Evolutionary conservation across 768 basidiomycete species (phyloP).

Genomic region (Leccinum arenicola): DNA sequence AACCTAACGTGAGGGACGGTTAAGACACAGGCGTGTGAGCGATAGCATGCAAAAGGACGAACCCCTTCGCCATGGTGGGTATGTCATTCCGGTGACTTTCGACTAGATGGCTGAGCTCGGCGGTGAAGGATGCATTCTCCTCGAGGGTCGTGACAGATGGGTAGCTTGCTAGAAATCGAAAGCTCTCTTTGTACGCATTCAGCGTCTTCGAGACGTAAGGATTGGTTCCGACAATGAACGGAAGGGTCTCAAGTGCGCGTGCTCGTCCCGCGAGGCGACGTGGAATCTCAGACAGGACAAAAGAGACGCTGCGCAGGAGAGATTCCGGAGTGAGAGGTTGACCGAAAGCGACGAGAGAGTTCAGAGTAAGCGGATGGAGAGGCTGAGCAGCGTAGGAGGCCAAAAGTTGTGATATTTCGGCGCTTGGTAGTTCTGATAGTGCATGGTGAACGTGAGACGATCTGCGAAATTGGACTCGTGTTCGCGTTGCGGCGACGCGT

Average conservation of each 20-base stretch:
- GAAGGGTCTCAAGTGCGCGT: conserved; percentile 68
- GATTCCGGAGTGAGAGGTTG: conserved; percentile 70
- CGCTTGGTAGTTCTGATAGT: conserved; percentile 44
- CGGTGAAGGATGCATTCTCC: conserved; percentile 68
- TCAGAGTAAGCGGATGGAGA: conserved; percentile 69
- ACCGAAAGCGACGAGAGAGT: conserved; percentile 71
- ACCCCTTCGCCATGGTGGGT: conserved; percentile 90
- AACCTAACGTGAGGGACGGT: conserved; percentile 48
- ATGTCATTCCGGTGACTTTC: conserved; percentile 83
- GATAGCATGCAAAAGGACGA: conserved; percentile 16
- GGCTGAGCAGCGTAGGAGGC: conserved; percentile 60
- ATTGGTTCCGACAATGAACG: conserved; percentile 88
- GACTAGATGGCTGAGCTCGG: conserved; percentile 68
- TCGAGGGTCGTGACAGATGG: conserved; percentile 61
- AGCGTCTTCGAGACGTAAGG: conserved; percentile 77
- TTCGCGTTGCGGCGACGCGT: background rate
- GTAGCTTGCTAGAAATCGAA: conserved; percentile 65
- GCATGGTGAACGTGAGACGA: conserved; percentile 36
- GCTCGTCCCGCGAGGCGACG: conserved; percentile 73
- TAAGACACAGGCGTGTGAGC: background rate
- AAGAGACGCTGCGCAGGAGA: conserved; percentile 69
- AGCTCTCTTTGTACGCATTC: conserved; percentile 65
- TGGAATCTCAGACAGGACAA: conserved; percentile 75
- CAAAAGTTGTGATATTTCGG: conserved; percentile 57
- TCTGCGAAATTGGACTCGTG: conserved; percentile 11